Base-by-base conservation (phyloP, 192 early-diverging fungal genomes). In the Umbelopsis isabellina region DNA sequence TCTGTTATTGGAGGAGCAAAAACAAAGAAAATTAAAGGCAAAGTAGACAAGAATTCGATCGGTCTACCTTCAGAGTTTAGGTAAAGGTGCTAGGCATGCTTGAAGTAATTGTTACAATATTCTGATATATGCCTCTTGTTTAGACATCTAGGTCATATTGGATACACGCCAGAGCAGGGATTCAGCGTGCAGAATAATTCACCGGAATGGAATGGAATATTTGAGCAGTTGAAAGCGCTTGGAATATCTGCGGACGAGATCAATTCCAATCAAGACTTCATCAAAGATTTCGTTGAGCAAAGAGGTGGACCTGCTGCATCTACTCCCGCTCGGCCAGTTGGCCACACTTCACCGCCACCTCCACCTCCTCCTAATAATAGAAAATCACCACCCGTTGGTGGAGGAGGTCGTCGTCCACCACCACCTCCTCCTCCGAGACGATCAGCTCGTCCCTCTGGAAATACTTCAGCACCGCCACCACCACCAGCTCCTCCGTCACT, bases 141-240 rank as follows among this genome's bases (percentile, higher is more conserved):
- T 49, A 76, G 84, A 50, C 88, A 89, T 74, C 66, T 89, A 0
- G 82, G 88, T 15, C 88, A 89, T 72, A 85, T 89, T 67, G 88
- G 88, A 50, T 87, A 74, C 64, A 81, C 85, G 61, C 75, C 82
- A 30, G 81, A 83, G 33, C 82, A 84, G 52, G 88, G 88, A 12
- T 90, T 84, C 64, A 82, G 79, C 47, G 82, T 88, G 11, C 87
- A 90, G 55, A 88, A 89, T 71, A 87, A 90, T 65, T 86, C 90
- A 52, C 90, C 88, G 58, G 81, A 87, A 73, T 88, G 88, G 80
- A 84, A 82, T 25, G 80, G 82, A 69, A 73, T 93, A 22, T 83
- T 93, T 75, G 86, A 87, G 48, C 83, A 87, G 49, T 80, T 93
- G 65, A 85, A 84, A 15, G 84, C 84, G 21, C 84, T 89, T 72